These are phyloP conservation scores for Fennellomyces sp. DNA, from an alignment of 371 early-diverging fungal genomes.

Conservation along the genomic window DNA sequence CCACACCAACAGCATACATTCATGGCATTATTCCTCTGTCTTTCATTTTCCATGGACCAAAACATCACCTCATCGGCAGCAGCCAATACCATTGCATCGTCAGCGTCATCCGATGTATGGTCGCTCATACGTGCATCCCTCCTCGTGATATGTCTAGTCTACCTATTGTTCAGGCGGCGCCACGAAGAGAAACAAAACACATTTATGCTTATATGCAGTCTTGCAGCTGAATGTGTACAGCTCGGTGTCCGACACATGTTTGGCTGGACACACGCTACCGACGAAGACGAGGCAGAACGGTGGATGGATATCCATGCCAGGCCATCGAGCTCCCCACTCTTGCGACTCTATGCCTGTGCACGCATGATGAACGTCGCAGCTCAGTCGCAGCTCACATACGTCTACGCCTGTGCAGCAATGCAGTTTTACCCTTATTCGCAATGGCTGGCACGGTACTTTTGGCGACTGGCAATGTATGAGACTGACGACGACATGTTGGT, in stretches of 20 bases:
- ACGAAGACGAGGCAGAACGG: neutral
- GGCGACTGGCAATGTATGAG: slow-evolving; percentile 41
- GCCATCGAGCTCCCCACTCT: slow-evolving; percentile 10
- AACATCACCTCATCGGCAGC: neutral
- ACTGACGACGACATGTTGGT: slow-evolving; percentile 34
- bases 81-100: neutral
- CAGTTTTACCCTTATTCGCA: slow-evolving; percentile 36
- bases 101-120: neutral
- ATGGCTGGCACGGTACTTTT: slow-evolving; percentile 31
- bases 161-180: neutral
- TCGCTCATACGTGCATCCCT: neutral
- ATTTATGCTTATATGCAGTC: neutral
- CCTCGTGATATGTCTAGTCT: neutral
- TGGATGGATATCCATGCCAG: slow-evolving; percentile 2
- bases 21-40: slow-evolving; percentile 10
- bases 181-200: slow-evolving; percentile 5
- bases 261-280: neutral
- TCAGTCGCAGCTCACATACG: slow-evolving; percentile 21
- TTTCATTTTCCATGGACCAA: slow-evolving; percentile 6
- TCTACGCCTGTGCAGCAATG: slow-evolving; percentile 43
- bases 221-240: neutral
- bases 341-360: slow-evolving; percentile 31
- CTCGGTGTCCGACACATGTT: slow-evolving; percentile 1
- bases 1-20: slow-evolving; percentile 3
- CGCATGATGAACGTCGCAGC: slow-evolving; percentile 39